Base-by-base conservation (phyloP, 2,329 filamentous ascomycete species). In the Periconia macrospinosa region DNA sequence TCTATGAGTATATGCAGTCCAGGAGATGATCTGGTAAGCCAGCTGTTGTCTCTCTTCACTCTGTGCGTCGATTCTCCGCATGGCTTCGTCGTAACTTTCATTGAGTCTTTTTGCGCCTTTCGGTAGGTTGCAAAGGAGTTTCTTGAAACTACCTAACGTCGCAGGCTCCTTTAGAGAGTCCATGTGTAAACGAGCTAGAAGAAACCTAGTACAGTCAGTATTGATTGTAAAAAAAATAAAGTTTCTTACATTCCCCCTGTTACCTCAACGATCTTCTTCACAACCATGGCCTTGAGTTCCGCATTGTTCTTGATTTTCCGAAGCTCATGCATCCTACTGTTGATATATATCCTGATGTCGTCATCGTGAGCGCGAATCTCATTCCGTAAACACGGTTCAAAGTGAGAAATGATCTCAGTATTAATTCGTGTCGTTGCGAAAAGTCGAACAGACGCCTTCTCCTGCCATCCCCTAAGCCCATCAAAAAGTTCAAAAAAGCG, bases 121-220 rank as follows among this genome's bases (percentile, higher is more conserved):
- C 2, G 52, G 47, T 17, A 54, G 46, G 18, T 45, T 20, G 2
- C n/a, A 6, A 2, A 53, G 17, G n/a, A 33, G 23, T 14, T n/a
- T n/a, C 20, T 41, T 49, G 19, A 53, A 13, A 20, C 37, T 41
- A 27, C 15, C 30, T 30, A 27, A 10, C 5, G 17, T 19, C 11
- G 35, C 20, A 11, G 35, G 10, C 14, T 37, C 45, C 2, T 23
- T 37, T 8, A 53, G 41, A 2, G 46, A 37, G 30, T 45, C 41
- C 17, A 53, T 20, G 23, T 44, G 46, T 13, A 45, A 19, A n/a
- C 27, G 30, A 20, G 50, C 50, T n/a, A 52, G 27, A 8, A 52
- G 44, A 35, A 52, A 37, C 45, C 49, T 51, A 27, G 37, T n/a
- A 30, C 8, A 23, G 5, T 37, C 15, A 37, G 33, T 37, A 37